Conservation (phyloP, 352 stramenopile species). For the Phytophthora pisi region DNA sequence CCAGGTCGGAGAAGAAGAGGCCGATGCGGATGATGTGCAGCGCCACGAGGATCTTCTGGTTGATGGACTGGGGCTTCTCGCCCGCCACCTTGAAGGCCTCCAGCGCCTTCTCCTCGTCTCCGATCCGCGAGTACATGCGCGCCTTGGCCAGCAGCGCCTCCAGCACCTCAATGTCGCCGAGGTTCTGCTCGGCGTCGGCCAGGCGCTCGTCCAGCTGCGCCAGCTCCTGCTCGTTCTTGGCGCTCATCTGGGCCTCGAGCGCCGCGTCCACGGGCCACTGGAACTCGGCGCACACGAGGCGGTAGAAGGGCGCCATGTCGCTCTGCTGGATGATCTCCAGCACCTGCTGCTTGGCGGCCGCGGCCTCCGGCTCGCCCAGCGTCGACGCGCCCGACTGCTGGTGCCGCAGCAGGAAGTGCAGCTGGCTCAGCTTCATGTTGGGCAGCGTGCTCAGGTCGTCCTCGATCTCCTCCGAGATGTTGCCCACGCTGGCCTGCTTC, state of each 20-base stretch:
- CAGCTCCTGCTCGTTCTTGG: slow-evolving; percentile 73
- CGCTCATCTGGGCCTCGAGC: slow-evolving; percentile 64
- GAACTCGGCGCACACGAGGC: slow-evolving; percentile 70
- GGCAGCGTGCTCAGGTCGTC: slow-evolving; percentile 79
- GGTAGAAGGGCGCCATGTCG: slow-evolving; percentile 87
- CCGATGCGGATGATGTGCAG: slow-evolving; percentile 94
- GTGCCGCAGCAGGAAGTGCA: slow-evolving; percentile 84
- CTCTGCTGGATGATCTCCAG: slow-evolving; percentile 64
- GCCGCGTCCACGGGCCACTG: slow-evolving; percentile 62
- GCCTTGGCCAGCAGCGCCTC: slow-evolving; percentile 94
- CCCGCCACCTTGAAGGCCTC: slow-evolving; percentile 91
- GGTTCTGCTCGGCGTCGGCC: slow-evolving; percentile 94
- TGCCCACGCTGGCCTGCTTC: slow-evolving; percentile 80
- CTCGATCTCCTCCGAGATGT: slow-evolving; percentile 90
- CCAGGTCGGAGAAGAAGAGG: slow-evolving; percentile 87
- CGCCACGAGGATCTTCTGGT: slow-evolving; percentile 97
- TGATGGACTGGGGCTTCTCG: slow-evolving; percentile 95
- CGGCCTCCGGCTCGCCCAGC: slow-evolving; percentile 41
- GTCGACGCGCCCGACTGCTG: slow-evolving; percentile 52
- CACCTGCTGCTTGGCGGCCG: slow-evolving; percentile 51
- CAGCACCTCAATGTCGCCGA: slow-evolving; percentile 98
- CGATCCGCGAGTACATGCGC: slow-evolving; percentile 93
- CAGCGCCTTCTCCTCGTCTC: slow-evolving; percentile 91
- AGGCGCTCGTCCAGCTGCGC: slow-evolving; percentile 86
- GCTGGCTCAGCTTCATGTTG: slow-evolving; percentile 75